Conservation (phyloP, 2,329 filamentous ascomycete genomes). For the Fusarium brevicatenulatum region DNA sequence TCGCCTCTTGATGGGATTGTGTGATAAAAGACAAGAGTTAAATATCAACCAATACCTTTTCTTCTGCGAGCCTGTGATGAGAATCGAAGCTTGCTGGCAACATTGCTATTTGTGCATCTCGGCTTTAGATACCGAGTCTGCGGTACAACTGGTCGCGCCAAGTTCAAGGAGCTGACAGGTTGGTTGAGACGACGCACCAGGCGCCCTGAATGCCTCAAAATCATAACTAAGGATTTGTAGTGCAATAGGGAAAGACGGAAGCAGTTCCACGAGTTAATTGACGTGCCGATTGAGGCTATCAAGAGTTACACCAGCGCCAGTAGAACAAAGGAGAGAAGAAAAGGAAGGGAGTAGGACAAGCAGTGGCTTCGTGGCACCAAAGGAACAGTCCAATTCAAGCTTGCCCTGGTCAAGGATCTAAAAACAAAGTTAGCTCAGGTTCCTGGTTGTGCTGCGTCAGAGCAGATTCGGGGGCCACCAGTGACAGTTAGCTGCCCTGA, state of each 20-base stretch:
- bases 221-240: slow-evolving; percentile 31
- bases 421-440: slow-evolving; percentile 26
- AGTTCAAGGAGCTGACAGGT: slow-evolving; percentile 24
- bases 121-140: slow-evolving; percentile 35
- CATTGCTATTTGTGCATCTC: slow-evolving; percentile 9
- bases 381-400: slow-evolving; percentile 24
- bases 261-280: slow-evolving; percentile 15
- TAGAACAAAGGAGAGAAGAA: slow-evolving; percentile 22
- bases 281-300: slow-evolving; percentile 13
- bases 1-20: not conserved
- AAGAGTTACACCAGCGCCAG: slow-evolving; percentile 14
- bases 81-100: slow-evolving; percentile 40
- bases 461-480: slow-evolving; percentile 13
- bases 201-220: slow-evolving; percentile 42
- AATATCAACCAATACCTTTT: slow-evolving; percentile 43
- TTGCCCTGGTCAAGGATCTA: slow-evolving; percentile 4
- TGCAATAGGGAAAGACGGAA: not conserved
- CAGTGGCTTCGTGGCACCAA: slow-evolving; percentile 36
- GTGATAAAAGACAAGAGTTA: not conserved
- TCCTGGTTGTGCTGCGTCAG: slow-evolving; percentile 18
- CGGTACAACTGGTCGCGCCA: slow-evolving; percentile 28
- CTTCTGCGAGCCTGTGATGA: slow-evolving; percentile 43
- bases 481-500: slow-evolving; percentile 33
- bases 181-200: slow-evolving; percentile 42
- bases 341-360: slow-evolving; percentile 15